Evolutionary conservation across 345 rosid species (phyloP).

Genomic region (Rubroshorea leprosula): DNA sequence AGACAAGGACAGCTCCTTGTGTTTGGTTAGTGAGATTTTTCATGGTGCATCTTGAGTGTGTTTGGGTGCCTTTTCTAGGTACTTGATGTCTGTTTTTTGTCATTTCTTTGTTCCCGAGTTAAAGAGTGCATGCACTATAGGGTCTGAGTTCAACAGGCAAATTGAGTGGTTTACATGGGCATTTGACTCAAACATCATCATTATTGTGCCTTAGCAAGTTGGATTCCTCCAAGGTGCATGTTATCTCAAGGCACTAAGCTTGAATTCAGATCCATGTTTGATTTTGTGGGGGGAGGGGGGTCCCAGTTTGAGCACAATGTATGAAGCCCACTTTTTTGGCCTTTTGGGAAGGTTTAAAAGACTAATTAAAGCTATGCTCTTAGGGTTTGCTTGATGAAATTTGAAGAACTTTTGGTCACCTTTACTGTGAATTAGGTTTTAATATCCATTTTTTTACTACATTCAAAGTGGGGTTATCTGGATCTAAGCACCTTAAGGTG

Average conservation of each 20-base stretch:
- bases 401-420: no score
- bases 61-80: constrained; percentile 7
- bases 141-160: constrained; percentile 5
- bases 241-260: constrained; percentile 10
- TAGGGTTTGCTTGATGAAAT: neutral
- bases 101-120: constrained; percentile 13
- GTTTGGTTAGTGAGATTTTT: no score
- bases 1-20: no score
- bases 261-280: constrained; percentile 19
- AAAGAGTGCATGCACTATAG: no score
- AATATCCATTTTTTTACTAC: constrained; percentile 7
- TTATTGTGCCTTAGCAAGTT: constrained; percentile 15
- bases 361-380: constrained; percentile 1
- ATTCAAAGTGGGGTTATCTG: constrained; percentile 25
- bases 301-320: neutral
- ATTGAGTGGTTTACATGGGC: constrained; percentile 18
- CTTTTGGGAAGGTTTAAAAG: constrained; percentile 23
- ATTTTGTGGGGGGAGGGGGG: constrained; percentile 19
- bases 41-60: no score
- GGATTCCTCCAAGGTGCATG: constrained; percentile 19
- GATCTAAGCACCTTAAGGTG: constrained; percentile 20
- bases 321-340: constrained; percentile 14
- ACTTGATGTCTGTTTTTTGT: constrained; percentile 22
- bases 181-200: no score
- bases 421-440: constrained; percentile 2